A percentile compares a stretch with the other conserved stretches of the same genome.
Evolutionary conservation across 352 stramenopile genomes (phyloP).

Genomic region (Phytophthora hibernalis): DNA sequence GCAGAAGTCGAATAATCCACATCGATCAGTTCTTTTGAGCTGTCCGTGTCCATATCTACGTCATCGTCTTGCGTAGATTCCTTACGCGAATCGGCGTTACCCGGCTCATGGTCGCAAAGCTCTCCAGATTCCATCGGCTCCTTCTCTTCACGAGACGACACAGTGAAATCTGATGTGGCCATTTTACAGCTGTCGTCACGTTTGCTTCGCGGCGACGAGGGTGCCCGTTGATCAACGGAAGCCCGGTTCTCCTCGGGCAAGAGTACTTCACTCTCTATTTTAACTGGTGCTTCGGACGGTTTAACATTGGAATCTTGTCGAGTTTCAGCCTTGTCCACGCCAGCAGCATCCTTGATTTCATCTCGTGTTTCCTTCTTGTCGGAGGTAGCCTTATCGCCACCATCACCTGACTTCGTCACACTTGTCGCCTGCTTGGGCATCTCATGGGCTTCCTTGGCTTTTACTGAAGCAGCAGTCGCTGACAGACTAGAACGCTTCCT

Average conservation of each 20-base stretch:
- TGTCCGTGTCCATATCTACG: constrained; percentile 19
- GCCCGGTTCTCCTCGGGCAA: constrained; percentile 2
- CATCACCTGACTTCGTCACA: constrained; percentile 1
- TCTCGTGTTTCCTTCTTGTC: background rate
- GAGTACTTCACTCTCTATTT: background rate
- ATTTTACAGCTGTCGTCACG: constrained; percentile 2
- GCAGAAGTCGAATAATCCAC: background rate
- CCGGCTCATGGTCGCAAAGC: background rate
- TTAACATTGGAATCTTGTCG: constrained; percentile 4
- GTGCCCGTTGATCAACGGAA: background rate
- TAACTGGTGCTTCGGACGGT: background rate
- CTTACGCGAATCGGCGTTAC: background rate
- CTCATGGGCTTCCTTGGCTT: constrained; percentile 5
- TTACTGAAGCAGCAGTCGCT: background rate
- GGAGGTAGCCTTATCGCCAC: background rate
- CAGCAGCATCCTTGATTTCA: background rate
- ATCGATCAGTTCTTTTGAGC: constrained; percentile 12
- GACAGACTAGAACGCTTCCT: background rate
- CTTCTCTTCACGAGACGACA: background rate
- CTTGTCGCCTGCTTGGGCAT: background rate
- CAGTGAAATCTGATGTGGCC: background rate
- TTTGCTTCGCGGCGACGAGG: constrained; percentile 5
- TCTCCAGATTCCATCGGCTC: background rate
- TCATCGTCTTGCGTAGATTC: constrained; percentile 4
- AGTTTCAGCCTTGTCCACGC: background rate